A percentile compares a stretch with the other conserved stretches of the same genome.
Conservation (phyloP, 805 yeast species). For the Ogataea siamensis region DNA sequence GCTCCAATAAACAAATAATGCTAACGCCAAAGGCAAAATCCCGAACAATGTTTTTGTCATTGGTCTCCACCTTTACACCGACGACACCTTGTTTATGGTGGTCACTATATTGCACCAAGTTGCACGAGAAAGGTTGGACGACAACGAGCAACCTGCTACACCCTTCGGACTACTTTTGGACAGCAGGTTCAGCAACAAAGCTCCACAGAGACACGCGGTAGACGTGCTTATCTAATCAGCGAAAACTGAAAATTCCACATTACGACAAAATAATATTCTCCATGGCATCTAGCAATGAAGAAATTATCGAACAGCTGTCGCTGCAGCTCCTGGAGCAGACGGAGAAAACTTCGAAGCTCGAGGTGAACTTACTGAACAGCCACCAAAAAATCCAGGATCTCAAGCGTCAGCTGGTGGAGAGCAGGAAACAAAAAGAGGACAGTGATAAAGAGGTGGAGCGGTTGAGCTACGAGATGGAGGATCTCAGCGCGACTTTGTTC, state of each 20-base stretch:
- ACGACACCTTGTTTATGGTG: too few species aligned
- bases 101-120: too few species aligned
- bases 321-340: constrained; percentile 29
- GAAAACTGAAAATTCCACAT: neutral
- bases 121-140: too few species aligned
- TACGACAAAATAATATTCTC: neutral
- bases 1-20: constrained; percentile 1
- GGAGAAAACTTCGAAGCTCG: constrained; percentile 23
- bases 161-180: too few species aligned
- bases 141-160: too few species aligned
- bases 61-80: constrained; percentile 7
- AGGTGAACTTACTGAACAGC: constrained; percentile 31
- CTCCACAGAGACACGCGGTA: too few species aligned
- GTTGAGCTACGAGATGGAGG: constrained; percentile 74
- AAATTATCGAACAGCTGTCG: constrained; percentile 27
- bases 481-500: constrained; percentile 70
- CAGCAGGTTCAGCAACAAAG: too few species aligned
- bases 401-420: constrained; percentile 32
- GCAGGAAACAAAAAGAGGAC: constrained; percentile 37
- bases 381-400: constrained; percentile 33
- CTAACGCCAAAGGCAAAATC: constrained; percentile 5
- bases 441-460: constrained; percentile 61
- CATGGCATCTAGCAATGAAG: constrained; percentile 2
- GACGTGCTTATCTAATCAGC: constrained; percentile 3
- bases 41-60: constrained; percentile 8